These are phyloP conservation scores for Vigna angularis DNA, from an alignment of 306 rosid genomes.

Conservation along the genomic window DNA sequence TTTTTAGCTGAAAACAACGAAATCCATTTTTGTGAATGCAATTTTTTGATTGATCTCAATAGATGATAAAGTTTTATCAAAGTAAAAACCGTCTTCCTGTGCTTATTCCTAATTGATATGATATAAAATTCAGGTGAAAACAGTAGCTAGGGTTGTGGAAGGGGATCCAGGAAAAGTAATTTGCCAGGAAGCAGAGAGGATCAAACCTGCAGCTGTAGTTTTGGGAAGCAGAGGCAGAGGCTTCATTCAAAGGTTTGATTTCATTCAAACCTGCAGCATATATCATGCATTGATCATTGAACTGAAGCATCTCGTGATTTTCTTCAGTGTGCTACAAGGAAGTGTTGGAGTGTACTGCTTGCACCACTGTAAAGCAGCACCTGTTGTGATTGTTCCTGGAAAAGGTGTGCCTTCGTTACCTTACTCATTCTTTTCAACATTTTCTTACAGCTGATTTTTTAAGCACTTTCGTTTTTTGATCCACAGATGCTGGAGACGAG, in stretches of 20 bases:
- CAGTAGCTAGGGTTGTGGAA: slow-evolving; percentile 72
- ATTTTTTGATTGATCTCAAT: not conserved
- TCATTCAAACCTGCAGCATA: not conserved
- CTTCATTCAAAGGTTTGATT: slow-evolving; percentile 69
- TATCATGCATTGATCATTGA: not conserved
- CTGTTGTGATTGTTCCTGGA: slow-evolving; percentile 83
- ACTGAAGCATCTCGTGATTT: slow-evolving; percentile 34
- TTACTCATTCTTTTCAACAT: not conserved
- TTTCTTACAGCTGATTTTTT: not conserved
- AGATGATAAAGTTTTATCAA: not conserved
- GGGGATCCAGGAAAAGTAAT: slow-evolving; percentile 79
- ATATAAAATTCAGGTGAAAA: slow-evolving; percentile 60
- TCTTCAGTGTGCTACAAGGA: slow-evolving; percentile 82
- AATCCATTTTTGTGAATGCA: slow-evolving; percentile 8
- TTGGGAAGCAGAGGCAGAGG: slow-evolving; percentile 80
- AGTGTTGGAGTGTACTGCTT: slow-evolving; percentile 85
- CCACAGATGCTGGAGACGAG: slow-evolving; percentile 70
- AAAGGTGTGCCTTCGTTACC: slow-evolving; percentile 54
- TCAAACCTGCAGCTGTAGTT: slow-evolving; percentile 78
- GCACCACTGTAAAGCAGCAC: slow-evolving; percentile 85
- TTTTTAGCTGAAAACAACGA: not conserved
- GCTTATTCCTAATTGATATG: not conserved
- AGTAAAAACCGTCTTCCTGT: not conserved
- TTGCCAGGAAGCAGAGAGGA: slow-evolving; percentile 75
- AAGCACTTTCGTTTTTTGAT: slow-evolving; percentile 32